Conservation (phyloP, 2,329 filamentous ascomycete species). For the Aaosphaeria pasadenensis region DNA sequence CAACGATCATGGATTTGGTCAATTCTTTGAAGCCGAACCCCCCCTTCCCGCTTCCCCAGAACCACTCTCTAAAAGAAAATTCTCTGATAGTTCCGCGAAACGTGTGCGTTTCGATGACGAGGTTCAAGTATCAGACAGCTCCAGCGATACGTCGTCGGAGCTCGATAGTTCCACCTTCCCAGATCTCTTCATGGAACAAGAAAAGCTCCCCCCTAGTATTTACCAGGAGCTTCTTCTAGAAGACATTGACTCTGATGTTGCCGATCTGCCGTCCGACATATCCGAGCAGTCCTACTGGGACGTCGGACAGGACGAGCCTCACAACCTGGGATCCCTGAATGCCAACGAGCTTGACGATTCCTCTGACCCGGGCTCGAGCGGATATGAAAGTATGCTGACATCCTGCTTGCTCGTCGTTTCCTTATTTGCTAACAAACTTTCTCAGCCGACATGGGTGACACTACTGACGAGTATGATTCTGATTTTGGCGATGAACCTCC, state of each 20-base stretch:
- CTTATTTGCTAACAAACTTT: slow-evolving; percentile 43
- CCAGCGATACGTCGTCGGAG: slow-evolving; percentile 44
- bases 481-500: slow-evolving; percentile 42
- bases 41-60: slow-evolving; percentile 41
- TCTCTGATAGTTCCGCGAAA: slow-evolving; percentile 46
- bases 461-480: slow-evolving; percentile 56
- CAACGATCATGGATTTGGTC: slow-evolving; percentile 30
- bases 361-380: slow-evolving; percentile 49
- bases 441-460: slow-evolving; percentile 58
- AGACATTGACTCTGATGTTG: slow-evolving; percentile 39
- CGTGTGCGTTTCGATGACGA: slow-evolving; percentile 72
- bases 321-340: slow-evolving; percentile 28
- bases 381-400: slow-evolving; percentile 56
- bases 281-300: slow-evolving; percentile 60
- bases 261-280: slow-evolving; percentile 44
- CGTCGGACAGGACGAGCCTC: slow-evolving; percentile 50
- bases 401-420: slow-evolving; percentile 11
- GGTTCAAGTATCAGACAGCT: slow-evolving; percentile 62
- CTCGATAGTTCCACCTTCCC: slow-evolving; percentile 68
- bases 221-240: slow-evolving; percentile 70
- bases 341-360: slow-evolving; percentile 37
- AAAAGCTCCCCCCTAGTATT: slow-evolving; percentile 67
- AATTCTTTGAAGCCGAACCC: slow-evolving; percentile 37
- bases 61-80: slow-evolving; percentile 30
- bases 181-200: slow-evolving; percentile 75